Evolutionary conservation across 768 basidiomycete species (phyloP), one percentile per base, ranked within the genome.

Genomic region (Phlebiopsis flavidoalba): DNA sequence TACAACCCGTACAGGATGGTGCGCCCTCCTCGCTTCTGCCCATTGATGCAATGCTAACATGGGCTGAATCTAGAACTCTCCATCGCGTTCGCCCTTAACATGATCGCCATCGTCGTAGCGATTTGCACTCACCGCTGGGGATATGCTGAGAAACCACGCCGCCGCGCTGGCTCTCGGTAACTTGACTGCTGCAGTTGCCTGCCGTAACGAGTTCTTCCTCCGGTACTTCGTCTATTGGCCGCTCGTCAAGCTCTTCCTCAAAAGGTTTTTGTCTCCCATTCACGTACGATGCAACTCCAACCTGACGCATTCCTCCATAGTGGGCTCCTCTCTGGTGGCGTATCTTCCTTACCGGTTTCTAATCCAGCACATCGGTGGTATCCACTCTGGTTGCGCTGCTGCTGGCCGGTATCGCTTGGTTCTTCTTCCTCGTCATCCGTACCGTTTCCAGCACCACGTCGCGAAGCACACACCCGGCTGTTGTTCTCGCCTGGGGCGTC

Each of bases 121-220:
- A n/a, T n/a, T 52, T 59, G 49, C 40, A 36, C 90, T 10, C 80
- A 80, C 5, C 75, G 78, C 33, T 93, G 87, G 85, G 76, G 77
- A 19, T 93, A 93, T 66, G 83, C 88, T 2, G 74, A 76, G 17
- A 71, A n/a, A 76, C 56, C 87, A 87, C 66, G 81, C 84, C 14
- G 84, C 88, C 62, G 88, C 88, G 8, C 78, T 91, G 59, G 86
- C 88, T 6, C 76, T 88, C 7, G 91, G 88, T 0, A 93, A 93
- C 64, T 70, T 93, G 49, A 81, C 85, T 62, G 73, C 82, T 22
- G 83, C 89, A 4, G 84, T 93, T 57, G 79, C 93, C 24, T 83
- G 89, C 77, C 82, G 91, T 21, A 93, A 93, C 66, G 91, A 93
- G 65, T 75, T 91, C 3, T 92, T 93, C 64, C 87, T 89, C 10